A percentile compares a stretch with the other conserved stretches of the same genome.
Evolutionary conservation across 441 rosid genomes (phyloP).

Genomic region (Viola pubescens): DNA sequence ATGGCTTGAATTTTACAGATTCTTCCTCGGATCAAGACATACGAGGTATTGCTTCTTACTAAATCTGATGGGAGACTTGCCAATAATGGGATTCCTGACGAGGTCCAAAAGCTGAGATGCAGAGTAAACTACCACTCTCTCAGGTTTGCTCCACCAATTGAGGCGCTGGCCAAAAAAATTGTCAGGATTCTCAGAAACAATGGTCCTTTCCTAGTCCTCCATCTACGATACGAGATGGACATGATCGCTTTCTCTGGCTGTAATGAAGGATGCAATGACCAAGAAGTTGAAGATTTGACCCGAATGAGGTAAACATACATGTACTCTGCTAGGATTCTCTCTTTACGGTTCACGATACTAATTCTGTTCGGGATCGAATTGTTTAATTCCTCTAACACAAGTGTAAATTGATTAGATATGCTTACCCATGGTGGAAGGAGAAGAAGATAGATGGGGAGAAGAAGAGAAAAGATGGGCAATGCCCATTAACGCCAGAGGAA

Average conservation of each 20-base stretch:
- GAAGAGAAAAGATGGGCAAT: no score
- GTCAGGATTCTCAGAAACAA: conserved; percentile 41
- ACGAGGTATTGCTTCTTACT: conserved; percentile 55
- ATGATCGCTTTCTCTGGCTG: conserved; percentile 77
- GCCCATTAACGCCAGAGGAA: no score
- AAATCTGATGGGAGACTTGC: conserved; percentile 67
- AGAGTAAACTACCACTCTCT: conserved; percentile 60
- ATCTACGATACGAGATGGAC: conserved; percentile 73
- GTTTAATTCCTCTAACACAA: no score
- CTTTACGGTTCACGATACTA: no score
- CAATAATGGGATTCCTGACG: conserved; percentile 40
- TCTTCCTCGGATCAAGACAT: conserved; percentile 55
- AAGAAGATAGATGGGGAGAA: no score
- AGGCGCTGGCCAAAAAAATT: conserved; percentile 52
- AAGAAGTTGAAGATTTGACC: conserved; percentile 54
- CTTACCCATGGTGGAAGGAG: no score
- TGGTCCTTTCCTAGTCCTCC: conserved; percentile 61
- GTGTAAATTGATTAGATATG: no score
- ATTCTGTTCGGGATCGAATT: no score
- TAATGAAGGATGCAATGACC: conserved; percentile 50
- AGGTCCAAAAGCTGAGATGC: conserved; percentile 65
- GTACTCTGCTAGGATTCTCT: not conserved
- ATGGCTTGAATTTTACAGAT: conserved; percentile 30
- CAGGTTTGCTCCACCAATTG: conserved; percentile 58
- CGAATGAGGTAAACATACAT: conserved; percentile 45